Evolutionary conservation across 768 basidiomycete genomes (phyloP), one percentile per base, ranked within the genome.

Genomic region (Podaxis sp.): DNA sequence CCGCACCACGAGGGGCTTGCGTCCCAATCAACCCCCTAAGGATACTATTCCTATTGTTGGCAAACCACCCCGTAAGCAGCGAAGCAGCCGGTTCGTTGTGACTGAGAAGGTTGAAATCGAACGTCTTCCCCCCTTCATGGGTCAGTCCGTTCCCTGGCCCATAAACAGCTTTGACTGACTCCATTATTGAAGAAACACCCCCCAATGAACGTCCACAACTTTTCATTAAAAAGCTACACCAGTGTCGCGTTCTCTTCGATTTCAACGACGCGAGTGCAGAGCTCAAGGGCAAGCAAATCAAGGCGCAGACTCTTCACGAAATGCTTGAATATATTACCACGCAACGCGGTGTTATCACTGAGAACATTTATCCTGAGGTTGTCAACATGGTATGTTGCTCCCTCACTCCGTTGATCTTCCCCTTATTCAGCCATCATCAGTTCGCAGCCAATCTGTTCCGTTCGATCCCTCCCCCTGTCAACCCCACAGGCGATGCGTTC

Each of bases 261-360:
- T 99, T 99, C 77, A 99, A 98, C 73, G 97, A 99, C 73, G 92
- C 95, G 51, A 96, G 92, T 70, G 83, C 92, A 30, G 97, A 99
- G 70, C 84, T 99, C 71, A 92, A 90, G 75, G 96, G 95, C 67
- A 99, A 99, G 79, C 96, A 98, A 76, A 92, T 99, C 78, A 99
- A 99, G 81, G 93, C 96, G 2, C 95, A 97, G 75, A 94, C 97
- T 13, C 78, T 99, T 65, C 93, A 97, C 67, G 97, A 99, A 79
- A 93, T 99, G 93, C 83, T 99, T 72, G 97, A 99, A 73, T 99
- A 98, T 74, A 97, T 99, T 76, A 98, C 96, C 63, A 94, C 93
- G 30, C 95, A 96, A 75, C 87, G 95, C 63, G 91, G 92, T 65
- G 95, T 98, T 69, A 96, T 99, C 72, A 96, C 95, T 50, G 97